Percentiles rank a stretch among this genome's conserved stretches.
These are phyloP conservation scores for Ceratocystis alfenasii DNA, from an alignment of 2,329 filamentous ascomycete genomes.

Conservation along the genomic window DNA sequence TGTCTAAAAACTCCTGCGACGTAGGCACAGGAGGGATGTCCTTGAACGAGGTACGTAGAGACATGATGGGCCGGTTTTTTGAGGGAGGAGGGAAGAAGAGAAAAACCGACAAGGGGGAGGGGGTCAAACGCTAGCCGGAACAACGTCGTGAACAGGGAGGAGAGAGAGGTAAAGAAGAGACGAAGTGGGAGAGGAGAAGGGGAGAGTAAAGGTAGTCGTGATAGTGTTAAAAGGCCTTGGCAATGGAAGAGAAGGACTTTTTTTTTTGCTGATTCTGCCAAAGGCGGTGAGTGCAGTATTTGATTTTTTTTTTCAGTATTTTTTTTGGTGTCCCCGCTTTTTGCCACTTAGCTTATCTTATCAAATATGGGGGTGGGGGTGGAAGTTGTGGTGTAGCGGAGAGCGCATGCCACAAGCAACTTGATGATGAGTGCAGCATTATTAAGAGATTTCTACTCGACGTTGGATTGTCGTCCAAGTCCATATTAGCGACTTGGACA, in stretches of 20 bases:
- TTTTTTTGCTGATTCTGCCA: slow-evolving; percentile 16
- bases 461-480: too few species aligned
- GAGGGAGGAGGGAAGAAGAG: neutral
- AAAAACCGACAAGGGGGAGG: neutral
- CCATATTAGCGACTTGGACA: too few species aligned
- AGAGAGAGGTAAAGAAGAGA: slow-evolving; percentile 13
- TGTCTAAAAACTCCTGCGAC: slow-evolving; percentile 92
- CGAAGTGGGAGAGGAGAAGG: slow-evolving; percentile 3
- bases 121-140: neutral
- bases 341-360: slow-evolving; percentile 25
- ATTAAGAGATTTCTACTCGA: too few species aligned
- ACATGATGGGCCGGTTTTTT: slow-evolving; percentile 19
- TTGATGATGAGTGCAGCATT: too few species aligned
- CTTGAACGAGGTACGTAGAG: slow-evolving; percentile 46
- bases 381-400: neutral
- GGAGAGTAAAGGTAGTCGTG: slow-evolving; percentile 1
- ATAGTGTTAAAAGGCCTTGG: neutral
- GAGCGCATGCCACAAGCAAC: too few species aligned
- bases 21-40: slow-evolving; percentile 82
- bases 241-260: slow-evolving; percentile 13
- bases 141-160: neutral
- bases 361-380: slow-evolving; percentile 17
- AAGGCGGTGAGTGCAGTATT: slow-evolving; percentile 15
- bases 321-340: slow-evolving; percentile 23
- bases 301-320: slow-evolving; percentile 21